Evolutionary conservation across 1,284 basidiomycete species (phyloP).

Genomic region (Ganoderma sinense): DNA sequence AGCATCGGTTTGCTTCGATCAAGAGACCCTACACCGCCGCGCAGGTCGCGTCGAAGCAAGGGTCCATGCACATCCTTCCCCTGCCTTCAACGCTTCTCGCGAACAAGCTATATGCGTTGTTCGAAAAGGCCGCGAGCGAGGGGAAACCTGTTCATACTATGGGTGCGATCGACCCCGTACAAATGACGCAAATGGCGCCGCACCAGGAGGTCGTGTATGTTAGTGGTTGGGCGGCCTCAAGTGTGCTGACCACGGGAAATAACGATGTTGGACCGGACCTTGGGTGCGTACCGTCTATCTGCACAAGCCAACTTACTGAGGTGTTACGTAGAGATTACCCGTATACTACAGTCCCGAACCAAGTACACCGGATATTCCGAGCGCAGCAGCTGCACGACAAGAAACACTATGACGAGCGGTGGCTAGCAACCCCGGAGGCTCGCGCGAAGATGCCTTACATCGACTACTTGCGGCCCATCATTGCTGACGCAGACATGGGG

Average conservation of each 20-base stretch:
- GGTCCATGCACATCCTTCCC: conserved; percentile 82
- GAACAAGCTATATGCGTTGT: conserved; percentile 80
- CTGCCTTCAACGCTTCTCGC: conserved; percentile 82
- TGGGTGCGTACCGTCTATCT: conserved; percentile 62
- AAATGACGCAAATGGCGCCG: conserved; percentile 97
- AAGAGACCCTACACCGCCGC: conserved; percentile 83
- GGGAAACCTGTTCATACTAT: conserved; percentile 83
- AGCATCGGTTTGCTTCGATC: conserved; percentile 77
- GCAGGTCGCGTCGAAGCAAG: conserved; percentile 88
- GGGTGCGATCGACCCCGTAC: conserved; percentile 91
- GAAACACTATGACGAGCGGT: conserved; percentile 88
- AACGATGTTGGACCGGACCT: conserved; percentile 99
- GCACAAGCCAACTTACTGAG: neutral
- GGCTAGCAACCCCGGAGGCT: conserved; percentile 68
- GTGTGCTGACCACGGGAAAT: conserved; percentile 87
- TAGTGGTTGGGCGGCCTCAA: conserved; percentile 92
- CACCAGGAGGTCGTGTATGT: conserved; percentile 96
- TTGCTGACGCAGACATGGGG: conserved; percentile 96
- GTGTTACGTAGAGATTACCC: conserved; percentile 77
- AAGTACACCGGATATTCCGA: conserved; percentile 87
- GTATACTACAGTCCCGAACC: conserved; percentile 94
- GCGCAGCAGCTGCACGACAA: conserved; percentile 88
- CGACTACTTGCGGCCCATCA: conserved; percentile 93
- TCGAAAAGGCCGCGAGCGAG: conserved; percentile 70
- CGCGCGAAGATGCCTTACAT: conserved; percentile 76